Conservation (phyloP, 768 basidiomycete genomes). For the Agaricus blazei region DNA sequence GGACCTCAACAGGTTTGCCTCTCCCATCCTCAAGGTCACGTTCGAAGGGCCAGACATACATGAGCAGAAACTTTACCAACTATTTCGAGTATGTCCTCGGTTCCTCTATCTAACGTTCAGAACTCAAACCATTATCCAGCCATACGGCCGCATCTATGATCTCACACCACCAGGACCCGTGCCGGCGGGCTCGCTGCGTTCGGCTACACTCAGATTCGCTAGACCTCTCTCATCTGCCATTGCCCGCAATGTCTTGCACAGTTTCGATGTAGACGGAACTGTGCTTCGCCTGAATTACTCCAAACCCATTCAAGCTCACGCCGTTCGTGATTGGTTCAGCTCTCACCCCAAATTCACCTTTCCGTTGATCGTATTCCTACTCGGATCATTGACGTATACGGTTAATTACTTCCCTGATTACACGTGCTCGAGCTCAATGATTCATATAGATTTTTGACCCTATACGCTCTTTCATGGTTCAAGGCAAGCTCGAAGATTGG, state of each 20-base stretch:
- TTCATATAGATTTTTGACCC: conserved; percentile 80
- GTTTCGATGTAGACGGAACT: conserved; percentile 43
- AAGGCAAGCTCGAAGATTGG: conserved; percentile 78
- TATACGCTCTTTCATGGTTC: conserved; percentile 76
- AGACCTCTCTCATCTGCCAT: conserved; percentile 65
- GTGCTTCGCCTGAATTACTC: conserved; percentile 54
- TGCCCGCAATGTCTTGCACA: conserved; percentile 81
- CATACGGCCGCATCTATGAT: conserved; percentile 77
- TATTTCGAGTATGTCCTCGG: conserved; percentile 59
- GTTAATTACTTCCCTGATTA: conserved; percentile 35
- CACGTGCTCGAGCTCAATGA: not conserved
- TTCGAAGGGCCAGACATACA: conserved; percentile 88
- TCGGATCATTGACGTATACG: conserved; percentile 89
- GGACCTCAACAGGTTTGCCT: conserved; percentile 86
- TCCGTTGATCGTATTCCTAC: conserved; percentile 75
- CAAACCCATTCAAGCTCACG: conserved; percentile 59
- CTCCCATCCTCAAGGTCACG: conserved; percentile 62
- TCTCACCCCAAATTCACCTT: conserved; percentile 83
- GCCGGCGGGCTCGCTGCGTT: conserved; percentile 64
- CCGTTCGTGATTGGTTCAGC: conserved; percentile 73
- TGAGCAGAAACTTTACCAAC: conserved; percentile 73
- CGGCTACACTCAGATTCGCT: conserved; percentile 57
- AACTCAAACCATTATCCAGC: conserved; percentile 25
- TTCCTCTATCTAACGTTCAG: not conserved
- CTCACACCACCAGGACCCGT: conserved; percentile 55